These are phyloP conservation scores for Tolypocladium paradoxum DNA, from an alignment of 2,329 filamentous ascomycete genomes.

Conservation along the genomic window DNA sequence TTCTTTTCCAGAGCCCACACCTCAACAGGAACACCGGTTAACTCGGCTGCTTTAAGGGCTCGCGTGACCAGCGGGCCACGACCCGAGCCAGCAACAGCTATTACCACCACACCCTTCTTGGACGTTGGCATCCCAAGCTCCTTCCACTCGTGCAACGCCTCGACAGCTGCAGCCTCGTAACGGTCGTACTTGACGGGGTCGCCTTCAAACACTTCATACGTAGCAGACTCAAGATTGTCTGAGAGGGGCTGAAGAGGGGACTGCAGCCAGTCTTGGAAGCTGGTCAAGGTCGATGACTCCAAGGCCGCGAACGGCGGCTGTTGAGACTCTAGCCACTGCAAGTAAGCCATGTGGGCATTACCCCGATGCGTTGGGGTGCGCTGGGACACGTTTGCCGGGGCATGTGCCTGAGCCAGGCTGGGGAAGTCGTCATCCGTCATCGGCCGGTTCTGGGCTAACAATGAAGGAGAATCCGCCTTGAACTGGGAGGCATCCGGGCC, in stretches of 20 bases:
- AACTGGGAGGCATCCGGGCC: conserved; percentile 34
- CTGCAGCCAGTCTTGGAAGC: conserved; percentile 87
- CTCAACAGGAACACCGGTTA: conserved; percentile 66
- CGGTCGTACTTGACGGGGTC: conserved; percentile 97
- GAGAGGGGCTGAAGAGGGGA: conserved; percentile 89
- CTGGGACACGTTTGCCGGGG: conserved; percentile 7
- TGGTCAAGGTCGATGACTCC: conserved; percentile 41
- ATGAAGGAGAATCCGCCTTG: conserved; percentile 11
- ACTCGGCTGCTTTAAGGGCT: conserved; percentile 68
- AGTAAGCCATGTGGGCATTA: conserved; percentile 58
- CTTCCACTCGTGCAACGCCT: conserved; percentile 73
- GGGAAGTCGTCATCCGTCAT: conserved; percentile 50
- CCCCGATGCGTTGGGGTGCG: conserved; percentile 19
- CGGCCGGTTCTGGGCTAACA: conserved; percentile 17
- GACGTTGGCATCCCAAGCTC: conserved; percentile 61
- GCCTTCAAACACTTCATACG: conserved; percentile 97
- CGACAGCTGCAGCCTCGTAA: conserved; percentile 76
- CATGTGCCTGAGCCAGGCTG: conserved; percentile 56
- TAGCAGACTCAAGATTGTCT: conserved; percentile 93
- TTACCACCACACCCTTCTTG: conserved; percentile 59
- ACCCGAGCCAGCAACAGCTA: conserved; percentile 88
- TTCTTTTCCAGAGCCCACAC: conserved; percentile 97
- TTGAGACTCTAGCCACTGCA: conserved; percentile 73
- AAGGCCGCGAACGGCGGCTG: conserved; percentile 52
- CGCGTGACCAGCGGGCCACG: conserved; percentile 86